phyloP scores from a whole-genome alignment of 208 protist species.

The Leishmania amazonensis region DNA sequence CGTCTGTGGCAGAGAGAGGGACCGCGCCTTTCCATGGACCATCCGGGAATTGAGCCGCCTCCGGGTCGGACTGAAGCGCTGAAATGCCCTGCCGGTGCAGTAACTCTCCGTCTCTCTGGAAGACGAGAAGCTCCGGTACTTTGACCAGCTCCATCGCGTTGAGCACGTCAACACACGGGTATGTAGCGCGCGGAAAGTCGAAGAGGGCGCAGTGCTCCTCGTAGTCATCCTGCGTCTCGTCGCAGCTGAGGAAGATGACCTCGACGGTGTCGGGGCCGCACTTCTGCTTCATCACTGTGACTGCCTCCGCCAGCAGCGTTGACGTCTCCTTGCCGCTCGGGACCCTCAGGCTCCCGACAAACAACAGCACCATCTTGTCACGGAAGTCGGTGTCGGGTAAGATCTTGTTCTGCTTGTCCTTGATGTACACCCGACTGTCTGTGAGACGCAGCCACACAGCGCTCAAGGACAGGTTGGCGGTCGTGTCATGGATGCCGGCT shows the following conservation, averaged over 20 bases:
- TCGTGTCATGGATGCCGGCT: conserved; percentile 34
- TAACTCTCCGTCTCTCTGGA: conserved; percentile 50
- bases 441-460: conserved; percentile 28
- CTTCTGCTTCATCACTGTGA: conserved; percentile 19
- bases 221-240: conserved; percentile 46
- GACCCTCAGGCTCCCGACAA: conserved; percentile 30
- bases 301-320: conserved; percentile 37
- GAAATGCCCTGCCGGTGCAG: conserved; percentile 55
- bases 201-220: conserved; percentile 42
- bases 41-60: conserved; percentile 50
- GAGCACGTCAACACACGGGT: conserved; percentile 39
- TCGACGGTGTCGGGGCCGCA: conserved; percentile 19
- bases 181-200: conserved; percentile 50
- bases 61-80: conserved; percentile 63
- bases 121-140: conserved; percentile 57
- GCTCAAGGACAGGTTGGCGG: conserved; percentile 20
- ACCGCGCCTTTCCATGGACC: conserved; percentile 44
- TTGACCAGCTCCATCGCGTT: conserved; percentile 29
- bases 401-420: conserved; percentile 35
- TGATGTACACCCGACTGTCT: conserved; percentile 34
- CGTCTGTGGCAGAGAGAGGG: conserved; percentile 55
- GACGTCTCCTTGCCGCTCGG: conserved; percentile 36
- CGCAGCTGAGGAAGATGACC: conserved; percentile 60
- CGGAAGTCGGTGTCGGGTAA: conserved; percentile 33
- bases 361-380: conserved; percentile 55